Base-by-base conservation (phyloP, 768 basidiomycete species). In the Panaeolus papilionaceus region DNA sequence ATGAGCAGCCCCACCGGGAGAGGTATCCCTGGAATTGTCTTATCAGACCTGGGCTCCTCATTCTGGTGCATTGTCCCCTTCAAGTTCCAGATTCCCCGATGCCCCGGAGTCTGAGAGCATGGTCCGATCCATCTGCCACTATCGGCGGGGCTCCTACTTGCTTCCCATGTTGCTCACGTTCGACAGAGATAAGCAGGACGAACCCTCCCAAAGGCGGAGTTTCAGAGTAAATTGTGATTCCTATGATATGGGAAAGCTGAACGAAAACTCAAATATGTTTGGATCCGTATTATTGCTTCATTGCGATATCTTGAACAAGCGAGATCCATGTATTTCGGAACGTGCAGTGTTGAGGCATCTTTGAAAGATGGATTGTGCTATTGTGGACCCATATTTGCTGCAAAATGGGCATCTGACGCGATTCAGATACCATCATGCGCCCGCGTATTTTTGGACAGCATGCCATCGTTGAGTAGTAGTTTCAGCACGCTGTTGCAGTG, bases 11-110 rank as follows among this genome's bases (percentile, higher is more conserved):
- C 6, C 12, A 11, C 54, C 8, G 14, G 16, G 28, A 58, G 54
- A 58, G 23, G 54, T 33, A 37, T 58, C 54, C 54, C 47, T 51
- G 12, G 47, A 51, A 51, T 51, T 11, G 12, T 58, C 54, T 58
- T 58, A 58, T 58, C 54, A 37, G 26, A 58, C 28, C 47, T 28
- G 28, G 8, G 28, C 54, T 37, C 54, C 54, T 37, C 28, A 20
- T 33, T 58, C 54, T 58, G 54, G 54, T 16, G 28, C 16, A 58
- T 33, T 58, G 26, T 28, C 33, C 28, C 28, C 54, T 58, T 37
- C 33, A 37, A 33, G 54, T 11, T 4, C 10, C 54, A 58, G 33
- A 58, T 58, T 58, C 33, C 26, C 33, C 26, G 54, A 58, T 58
- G 54, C 33, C 33, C 33, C 54, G 54, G 54, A 58, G 26, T 58